Conservation (phyloP, 805 yeast genomes). For the Alloascoidea hylecoeti region DNA sequence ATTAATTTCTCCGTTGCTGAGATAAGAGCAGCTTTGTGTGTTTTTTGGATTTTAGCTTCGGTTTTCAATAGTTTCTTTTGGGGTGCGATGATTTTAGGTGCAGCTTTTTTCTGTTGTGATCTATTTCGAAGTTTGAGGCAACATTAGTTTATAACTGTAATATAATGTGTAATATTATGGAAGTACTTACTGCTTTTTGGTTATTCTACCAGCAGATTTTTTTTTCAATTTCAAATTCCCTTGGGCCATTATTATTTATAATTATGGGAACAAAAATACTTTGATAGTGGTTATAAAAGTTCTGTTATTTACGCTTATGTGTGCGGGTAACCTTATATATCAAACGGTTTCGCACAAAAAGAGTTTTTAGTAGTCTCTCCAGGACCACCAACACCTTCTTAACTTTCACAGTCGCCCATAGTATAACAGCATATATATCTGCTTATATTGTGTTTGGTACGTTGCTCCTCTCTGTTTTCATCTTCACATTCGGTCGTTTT, state of each 20-base stretch:
- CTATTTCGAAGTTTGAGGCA: constrained; percentile 19
- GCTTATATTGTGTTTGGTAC: too few relatives aligned
- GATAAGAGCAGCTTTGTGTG: constrained; percentile 37
- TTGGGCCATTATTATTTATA: constrained; percentile 20
- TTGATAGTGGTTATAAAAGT: constrained; percentile 10
- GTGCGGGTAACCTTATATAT: too few relatives aligned
- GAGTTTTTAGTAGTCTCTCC: too few relatives aligned
- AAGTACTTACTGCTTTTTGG: not conserved
- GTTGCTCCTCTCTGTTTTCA: too few relatives aligned
- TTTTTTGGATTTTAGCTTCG: constrained; percentile 41
- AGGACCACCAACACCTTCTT: too few relatives aligned
- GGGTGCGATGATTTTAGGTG: constrained; percentile 61
- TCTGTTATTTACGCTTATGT: too few relatives aligned
- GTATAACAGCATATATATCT: too few relatives aligned
- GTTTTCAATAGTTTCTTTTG: constrained; percentile 40
- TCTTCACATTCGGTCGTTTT: too few relatives aligned
- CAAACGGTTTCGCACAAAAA: too few relatives aligned
- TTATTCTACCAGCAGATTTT: not conserved
- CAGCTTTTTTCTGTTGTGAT: constrained; percentile 36
- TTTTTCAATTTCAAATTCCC: constrained; percentile 16
- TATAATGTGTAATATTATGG: not conserved
- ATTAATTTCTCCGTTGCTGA: constrained; percentile 71
- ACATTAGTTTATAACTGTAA: constrained; percentile 17
- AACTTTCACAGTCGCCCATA: too few relatives aligned
- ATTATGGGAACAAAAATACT: too few relatives aligned